Evolutionary conservation across 108 stramenopile species (phyloP), one percentile per base, ranked within the genome.

Genomic region (Skeletonema menzelii): DNA sequence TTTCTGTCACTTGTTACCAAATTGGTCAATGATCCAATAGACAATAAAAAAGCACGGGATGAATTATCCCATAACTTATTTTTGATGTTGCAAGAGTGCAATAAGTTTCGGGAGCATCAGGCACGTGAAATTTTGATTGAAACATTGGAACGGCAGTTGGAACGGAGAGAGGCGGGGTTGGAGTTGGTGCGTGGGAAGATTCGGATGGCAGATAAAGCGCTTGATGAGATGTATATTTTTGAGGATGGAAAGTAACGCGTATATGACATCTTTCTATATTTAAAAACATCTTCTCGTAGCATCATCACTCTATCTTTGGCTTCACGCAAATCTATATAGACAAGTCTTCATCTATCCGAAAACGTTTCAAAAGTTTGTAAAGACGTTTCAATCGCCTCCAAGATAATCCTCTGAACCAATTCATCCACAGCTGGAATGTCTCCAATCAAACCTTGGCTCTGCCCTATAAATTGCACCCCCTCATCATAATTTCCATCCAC

Each of bases 81-180:
- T 75, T 82, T 92, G 8, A 92, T 95, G 90, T 61, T 95, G 27
- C 88, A 95, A 76, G 91, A 92, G 83, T 88, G 90, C 59, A 95
- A 95, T 72, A 95, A 95, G 76, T 92, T 95, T 72, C 78, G 94
- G 7, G 94, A 95, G 69, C 94, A 95, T 81, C 94, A 95, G 79
- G 85, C 90, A 0, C 79, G 91, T 11, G 94, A 95, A 60, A 38
- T 89, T 38, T 47, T 95, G 63, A 95, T 95, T 60, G 79, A 77
- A 47, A 67, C 90, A 11, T 57, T 95, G 40, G 90, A 95, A 66
- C 70, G 79, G 38, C 91, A 95, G 69, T 56, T 92, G 55, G 73
- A 73, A 57, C 76, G 79, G 67, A 78, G 91, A 27, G 56, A 75
- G 47, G 30, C 60, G 64, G 75, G 84, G 24, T 37, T 91, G 56